phyloP scores from a whole-genome alignment of 306 rosid species.

The Prunus salicina region DNA sequence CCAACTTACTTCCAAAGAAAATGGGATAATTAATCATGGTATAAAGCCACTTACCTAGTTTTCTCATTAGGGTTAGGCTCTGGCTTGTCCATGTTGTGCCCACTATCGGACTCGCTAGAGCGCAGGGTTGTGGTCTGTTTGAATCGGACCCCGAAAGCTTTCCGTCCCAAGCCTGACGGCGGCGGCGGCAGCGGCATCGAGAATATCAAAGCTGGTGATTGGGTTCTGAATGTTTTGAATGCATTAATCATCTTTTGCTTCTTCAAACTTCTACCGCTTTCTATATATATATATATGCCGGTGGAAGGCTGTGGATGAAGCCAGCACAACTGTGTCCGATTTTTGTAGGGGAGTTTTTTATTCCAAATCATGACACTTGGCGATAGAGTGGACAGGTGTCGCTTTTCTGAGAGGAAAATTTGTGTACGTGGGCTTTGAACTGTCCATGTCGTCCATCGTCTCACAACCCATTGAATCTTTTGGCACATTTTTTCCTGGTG shows the following conservation, averaged over 20 bases:
- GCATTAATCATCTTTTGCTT: slow-evolving; percentile 29
- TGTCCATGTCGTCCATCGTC: no score
- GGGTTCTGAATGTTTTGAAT: slow-evolving; percentile 25
- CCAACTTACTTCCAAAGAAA: no score
- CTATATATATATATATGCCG: neutral
- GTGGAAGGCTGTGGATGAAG: no score
- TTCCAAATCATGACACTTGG: no score
- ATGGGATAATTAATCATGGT: no score
- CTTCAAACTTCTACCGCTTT: neutral
- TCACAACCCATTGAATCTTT: no score
- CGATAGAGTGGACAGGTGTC: no score
- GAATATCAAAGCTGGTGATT: slow-evolving; percentile 17
- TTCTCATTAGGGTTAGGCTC: slow-evolving; percentile 29
- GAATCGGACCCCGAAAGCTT: slow-evolving; percentile 33
- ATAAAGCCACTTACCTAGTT: slow-evolving; percentile 34
- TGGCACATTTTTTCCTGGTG: no score
- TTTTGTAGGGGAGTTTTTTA: no score
- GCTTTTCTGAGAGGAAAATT: no score
- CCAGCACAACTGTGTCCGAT: no score
- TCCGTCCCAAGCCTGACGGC: slow-evolving; percentile 18
- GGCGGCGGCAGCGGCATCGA: slow-evolving; percentile 27
- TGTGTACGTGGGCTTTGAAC: no score
- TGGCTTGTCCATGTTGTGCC: slow-evolving; percentile 32
- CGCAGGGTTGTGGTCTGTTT: slow-evolving; percentile 5
- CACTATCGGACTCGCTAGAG: slow-evolving; percentile 18